Evolutionary conservation across 75 land plant species (phyloP).

Genomic region (Gnetum montanum): DNA sequence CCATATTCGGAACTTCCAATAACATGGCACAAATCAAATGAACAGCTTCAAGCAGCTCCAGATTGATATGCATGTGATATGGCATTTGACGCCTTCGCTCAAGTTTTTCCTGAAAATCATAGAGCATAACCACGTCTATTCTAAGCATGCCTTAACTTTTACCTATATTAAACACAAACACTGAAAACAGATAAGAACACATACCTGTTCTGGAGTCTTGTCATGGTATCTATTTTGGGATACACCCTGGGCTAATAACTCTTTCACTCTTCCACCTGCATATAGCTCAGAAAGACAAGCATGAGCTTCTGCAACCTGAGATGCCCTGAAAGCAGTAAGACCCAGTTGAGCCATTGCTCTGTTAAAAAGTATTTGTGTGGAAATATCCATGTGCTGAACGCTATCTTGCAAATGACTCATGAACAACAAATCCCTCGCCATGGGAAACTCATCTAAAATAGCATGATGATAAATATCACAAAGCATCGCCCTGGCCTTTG

Average conservation of each 20-base stretch:
- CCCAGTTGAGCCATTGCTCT: conserved; percentile 94
- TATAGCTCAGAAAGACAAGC: conserved; percentile 75
- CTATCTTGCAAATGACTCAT: conserved; percentile 93
- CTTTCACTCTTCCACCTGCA: conserved; percentile 82
- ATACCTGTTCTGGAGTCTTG: conserved; percentile 96
- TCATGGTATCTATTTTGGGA: conserved; percentile 81
- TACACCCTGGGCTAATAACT: conserved; percentile 84
- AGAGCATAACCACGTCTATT: not conserved
- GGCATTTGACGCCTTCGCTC: conserved; percentile 94
- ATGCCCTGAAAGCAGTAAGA: conserved; percentile 72
- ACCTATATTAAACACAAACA: too few species aligned
- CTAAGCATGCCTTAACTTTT: too few species aligned
- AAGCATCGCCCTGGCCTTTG: conserved; percentile 93
- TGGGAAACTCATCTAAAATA: conserved; percentile 64
- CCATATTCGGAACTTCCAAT: conserved; percentile 87
- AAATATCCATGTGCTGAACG: conserved; percentile 78
- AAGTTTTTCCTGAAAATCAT: conserved; percentile 53
- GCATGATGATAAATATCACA: conserved; percentile 95
- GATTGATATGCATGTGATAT: conserved; percentile 94
- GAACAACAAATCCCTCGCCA: conserved; percentile 66
- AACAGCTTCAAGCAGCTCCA: conserved; percentile 83
- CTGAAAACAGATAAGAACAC: too few species aligned
- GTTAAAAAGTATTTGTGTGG: conserved; percentile 81
- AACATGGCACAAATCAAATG: conserved; percentile 86
- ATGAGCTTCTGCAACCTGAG: conserved; percentile 63